These are phyloP conservation scores for Sporothrix protearum DNA, from an alignment of 2,329 filamentous ascomycete species.

Conservation along the genomic window DNA sequence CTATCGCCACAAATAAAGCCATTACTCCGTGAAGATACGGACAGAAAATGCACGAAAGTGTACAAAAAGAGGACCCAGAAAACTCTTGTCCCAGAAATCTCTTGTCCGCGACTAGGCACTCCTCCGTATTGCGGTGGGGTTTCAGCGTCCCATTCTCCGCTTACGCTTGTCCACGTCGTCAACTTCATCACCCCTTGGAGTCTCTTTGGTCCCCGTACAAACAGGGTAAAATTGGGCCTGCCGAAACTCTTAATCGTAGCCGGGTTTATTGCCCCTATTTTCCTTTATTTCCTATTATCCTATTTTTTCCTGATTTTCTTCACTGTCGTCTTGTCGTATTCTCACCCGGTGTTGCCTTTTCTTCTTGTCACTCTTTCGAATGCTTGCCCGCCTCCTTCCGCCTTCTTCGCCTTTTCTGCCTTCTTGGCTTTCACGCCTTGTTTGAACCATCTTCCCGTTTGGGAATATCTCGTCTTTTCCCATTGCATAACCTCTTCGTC, in stretches of 20 bases:
- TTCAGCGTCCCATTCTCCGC: neutral
- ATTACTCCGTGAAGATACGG: no score
- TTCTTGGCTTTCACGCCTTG: neutral
- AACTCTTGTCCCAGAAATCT: no score
- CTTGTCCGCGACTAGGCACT: neutral
- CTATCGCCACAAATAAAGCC: neutral
- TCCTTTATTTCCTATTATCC: no score
- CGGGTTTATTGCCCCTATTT: no score
- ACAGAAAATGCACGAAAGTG: neutral
- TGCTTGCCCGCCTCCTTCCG: neutral
- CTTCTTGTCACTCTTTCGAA: neutral
- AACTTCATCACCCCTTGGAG: neutral
- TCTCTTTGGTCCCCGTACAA: neutral
- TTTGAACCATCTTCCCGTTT: neutral
- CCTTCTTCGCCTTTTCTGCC: neutral
- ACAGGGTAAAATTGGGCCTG: slow-evolving; percentile 11
- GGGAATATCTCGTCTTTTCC: neutral
- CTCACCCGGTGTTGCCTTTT: neutral
- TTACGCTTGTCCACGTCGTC: neutral
- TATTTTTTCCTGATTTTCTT: no score
- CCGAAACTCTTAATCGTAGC: neutral
- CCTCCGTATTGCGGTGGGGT: neutral
- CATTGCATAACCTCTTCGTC: neutral
- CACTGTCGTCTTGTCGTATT: no score
- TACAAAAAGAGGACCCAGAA: neutral